Evolutionary conservation across 805 yeast genomes (phyloP), one percentile per base, ranked within the genome.

Genomic region (Pichia heedii): DNA sequence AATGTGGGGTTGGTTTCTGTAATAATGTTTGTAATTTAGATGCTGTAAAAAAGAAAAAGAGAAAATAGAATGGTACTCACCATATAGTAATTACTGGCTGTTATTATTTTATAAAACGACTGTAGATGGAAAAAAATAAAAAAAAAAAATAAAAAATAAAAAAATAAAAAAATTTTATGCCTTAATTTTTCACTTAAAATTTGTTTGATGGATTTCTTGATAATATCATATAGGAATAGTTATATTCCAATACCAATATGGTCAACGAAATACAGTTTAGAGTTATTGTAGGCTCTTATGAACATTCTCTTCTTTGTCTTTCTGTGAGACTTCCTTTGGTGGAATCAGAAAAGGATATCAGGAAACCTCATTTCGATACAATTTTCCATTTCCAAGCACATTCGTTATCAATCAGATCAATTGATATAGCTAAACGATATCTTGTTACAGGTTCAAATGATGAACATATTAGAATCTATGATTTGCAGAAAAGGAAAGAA

Each of bases 361-460:
- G 63, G 42, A 68, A 73, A 9, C 80, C 88, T 1, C 70, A 85
- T 10, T 93, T 93, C 66, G 88, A 87, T 37, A 96, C 97, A 3
- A 81, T 93, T 36, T 93, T 93, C 69, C 97, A 93, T 61, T 90
- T 93, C 65, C 87, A 90, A 54, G 95, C 98, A 1, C 98, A 93
- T 63, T 70, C 96, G 0, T 71, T 87, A 41, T 84, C 96, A 30
- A 86, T 93, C 44, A 82, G 89, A 61, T 73, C 93, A 39, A 70
- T 93, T 51, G 96, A 90, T 50, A 68, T 80, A 19, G 85, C 93
- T 24, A 82, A 77, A 54, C 70, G 96, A 56, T 88, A 87, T 58
- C 67, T 93, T 35, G 97, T 88, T 3, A 84, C 95, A 3, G 98
- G 97, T 4, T 81, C 95, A 4, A 90, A 90, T 59, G 98, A 93